Base-by-base conservation (phyloP, 495 filamentous ascomycete species). In the Annulohypoxylon moriforme region DNA sequence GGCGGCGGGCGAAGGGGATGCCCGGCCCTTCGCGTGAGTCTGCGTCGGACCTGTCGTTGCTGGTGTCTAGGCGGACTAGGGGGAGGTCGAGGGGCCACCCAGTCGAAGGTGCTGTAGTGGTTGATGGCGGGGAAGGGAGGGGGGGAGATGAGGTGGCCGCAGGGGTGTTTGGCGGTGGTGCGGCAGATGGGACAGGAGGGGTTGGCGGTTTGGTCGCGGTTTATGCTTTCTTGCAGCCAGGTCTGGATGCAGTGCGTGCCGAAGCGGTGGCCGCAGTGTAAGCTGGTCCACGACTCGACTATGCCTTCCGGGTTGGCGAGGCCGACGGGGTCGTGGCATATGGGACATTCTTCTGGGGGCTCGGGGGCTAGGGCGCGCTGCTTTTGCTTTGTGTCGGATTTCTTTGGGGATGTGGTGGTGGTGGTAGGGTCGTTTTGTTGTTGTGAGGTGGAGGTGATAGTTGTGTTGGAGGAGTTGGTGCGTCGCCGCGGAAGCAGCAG, bases 241-340 rank as follows among this genome's bases (percentile, higher is more conserved):
- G 74, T 77, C 49, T 83, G 83, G 70, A 85, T 83, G 79, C 83
- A 85, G 44, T 78, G 67, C 47, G 77, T 77, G 44, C 83, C 83
- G 65, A 85, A 85, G 34, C 72, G 66, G 61, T 85, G 83, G 4
- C 81, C 80, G 69, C 83, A 85, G 24, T 82, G 78, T 11, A 85
- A 69, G n/a, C 68, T 49, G 40, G 79, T 80, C 82, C 82, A 84
- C 11, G 70, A 50, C 69, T 85, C 83, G 18, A 73, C 40, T 57
- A 79, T 71, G 63, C 81, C 81, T 53, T 83, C 81, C 3, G 77
- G 74, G 36, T 72, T 80, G 11, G 57, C 57, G 16, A 64, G 16
- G 38, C 81, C 81, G 56, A 84, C 73, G 8, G 75, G 71, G 47
- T 85, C 81, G 57, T 81, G 77, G 74, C 83, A 85, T 56, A 85